Evolutionary conservation across 768 basidiomycete species (phyloP), one percentile per base, ranked within the genome.

Genomic region (Tremella fuciformis): DNA sequence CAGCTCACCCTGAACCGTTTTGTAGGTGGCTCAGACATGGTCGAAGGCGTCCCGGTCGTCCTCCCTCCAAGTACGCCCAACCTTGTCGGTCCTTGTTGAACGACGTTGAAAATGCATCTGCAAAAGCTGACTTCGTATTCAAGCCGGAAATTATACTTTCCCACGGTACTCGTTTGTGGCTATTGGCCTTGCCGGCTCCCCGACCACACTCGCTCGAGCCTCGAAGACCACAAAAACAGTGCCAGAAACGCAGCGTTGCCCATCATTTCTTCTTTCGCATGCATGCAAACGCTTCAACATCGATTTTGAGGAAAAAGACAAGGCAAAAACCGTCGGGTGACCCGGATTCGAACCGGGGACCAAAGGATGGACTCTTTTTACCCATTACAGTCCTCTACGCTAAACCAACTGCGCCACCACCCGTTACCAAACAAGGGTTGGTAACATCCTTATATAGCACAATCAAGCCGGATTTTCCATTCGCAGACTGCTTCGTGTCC

Each of bases 1-100:
- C n/a, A 54, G 58, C 73, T 59, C 53, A 72, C 73, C 51, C 65
- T 67, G 59, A 71, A 75, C 22, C 50, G 37, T 40, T 58, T 58
- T 1, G 57, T 41, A 19, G 57, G 57, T 58, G 57, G 57, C 25
- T 58, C 57, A 46, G 42, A 22, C 22, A 46, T 46, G n/a, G 42
- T 18, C 22, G 42, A 46, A 46, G 42, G 42, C 22, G 22, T 46
- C 42, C 42, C n/a, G 42, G n/a, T 46, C 15, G n/a, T n/a, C n/a
- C 22, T 18, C 22, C 42, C 22, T 15, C 4, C 22, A 4, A 6
- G n/a, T 46, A 4, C 22, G 22, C 42, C 22, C 42, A 46, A 46
- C 7, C 16, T 8, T 22, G 42, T 18, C n/a, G 42, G 42, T 18
- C 8, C 42, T 18, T 46, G 42, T 18, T 46, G 29, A 11, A 34